A percentile compares a stretch with the other conserved stretches of the same genome.
phyloP scores from a whole-genome alignment of 2,329 filamentous ascomycete species.

The Penicillium freii region DNA sequence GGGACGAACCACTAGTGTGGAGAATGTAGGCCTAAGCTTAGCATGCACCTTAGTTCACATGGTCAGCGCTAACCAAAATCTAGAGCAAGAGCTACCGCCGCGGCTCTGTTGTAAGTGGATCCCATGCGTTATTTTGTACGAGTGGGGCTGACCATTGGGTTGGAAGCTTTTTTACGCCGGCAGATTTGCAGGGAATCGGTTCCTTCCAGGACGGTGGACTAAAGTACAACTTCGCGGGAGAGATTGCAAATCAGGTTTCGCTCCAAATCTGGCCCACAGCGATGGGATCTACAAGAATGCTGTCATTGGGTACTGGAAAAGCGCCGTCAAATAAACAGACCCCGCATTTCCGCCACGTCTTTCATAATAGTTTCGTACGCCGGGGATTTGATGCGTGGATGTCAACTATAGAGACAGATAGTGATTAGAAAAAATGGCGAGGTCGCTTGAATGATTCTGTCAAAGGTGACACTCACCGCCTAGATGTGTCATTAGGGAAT shows the following conservation, averaged over 20 bases:
- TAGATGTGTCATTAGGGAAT: constrained; percentile 14
- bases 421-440: constrained; percentile 16
- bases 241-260: constrained; percentile 11
- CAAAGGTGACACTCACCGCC: constrained; percentile 10
- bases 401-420: constrained; percentile 20
- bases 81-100: constrained; percentile 22
- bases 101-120: constrained; percentile 18
- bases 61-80: neutral
- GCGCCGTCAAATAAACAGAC: constrained; percentile 4
- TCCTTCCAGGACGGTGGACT: constrained; percentile 16
- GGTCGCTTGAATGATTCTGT: constrained; percentile 5
- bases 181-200: constrained; percentile 13
- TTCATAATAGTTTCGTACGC: constrained; percentile 21
- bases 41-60: neutral
- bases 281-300: constrained; percentile 9
- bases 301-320: constrained; percentile 21
- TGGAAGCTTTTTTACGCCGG: constrained; percentile 20
- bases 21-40: constrained; percentile 11
- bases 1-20: constrained; percentile 14
- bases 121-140: neutral
- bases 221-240: constrained; percentile 17
- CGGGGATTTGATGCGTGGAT: constrained; percentile 23
- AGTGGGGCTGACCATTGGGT: constrained; percentile 1
- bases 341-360: constrained; percentile 22
- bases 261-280: constrained; percentile 19